Evolutionary conservation across 2,329 filamentous ascomycete genomes (phyloP).

Genomic region (Fusarium sp.): DNA sequence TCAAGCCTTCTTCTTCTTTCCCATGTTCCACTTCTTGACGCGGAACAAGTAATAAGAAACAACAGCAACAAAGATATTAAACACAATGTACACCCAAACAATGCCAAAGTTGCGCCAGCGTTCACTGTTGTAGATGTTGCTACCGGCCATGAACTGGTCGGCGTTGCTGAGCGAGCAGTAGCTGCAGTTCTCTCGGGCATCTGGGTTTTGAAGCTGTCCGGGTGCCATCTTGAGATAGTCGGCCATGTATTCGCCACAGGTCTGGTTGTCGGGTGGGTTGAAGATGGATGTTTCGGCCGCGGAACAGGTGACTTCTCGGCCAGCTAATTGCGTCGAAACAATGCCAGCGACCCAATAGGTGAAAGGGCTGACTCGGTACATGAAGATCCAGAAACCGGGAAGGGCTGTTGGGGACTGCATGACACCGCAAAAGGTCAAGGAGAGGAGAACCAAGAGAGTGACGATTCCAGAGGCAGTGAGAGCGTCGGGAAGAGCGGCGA

Average conservation of each 20-base stretch:
- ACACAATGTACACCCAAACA: conserved; percentile 30
- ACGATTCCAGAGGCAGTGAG: conserved; percentile 69
- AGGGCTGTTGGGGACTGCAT: conserved; percentile 65
- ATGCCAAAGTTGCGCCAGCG: conserved; percentile 34
- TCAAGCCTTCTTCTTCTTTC: conserved; percentile 32
- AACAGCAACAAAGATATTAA: conserved; percentile 31
- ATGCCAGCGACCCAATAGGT: conserved; percentile 74
- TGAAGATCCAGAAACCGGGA: conserved; percentile 77
- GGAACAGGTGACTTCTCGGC: conserved; percentile 56
- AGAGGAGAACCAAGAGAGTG: conserved; percentile 65
- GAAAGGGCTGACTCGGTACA: conserved; percentile 74
- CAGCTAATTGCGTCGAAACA: conserved; percentile 19
- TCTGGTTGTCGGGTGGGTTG: conserved; percentile 64
- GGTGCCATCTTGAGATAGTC: conserved; percentile 57
- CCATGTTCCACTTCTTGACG: conserved; percentile 36
- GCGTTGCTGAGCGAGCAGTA: conserved; percentile 27
- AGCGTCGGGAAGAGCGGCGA: conserved; percentile 76
- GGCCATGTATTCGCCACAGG: conserved; percentile 62
- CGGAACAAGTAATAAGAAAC: conserved; percentile 30
- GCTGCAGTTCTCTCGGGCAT: conserved; percentile 6
- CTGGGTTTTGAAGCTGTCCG: conserved; percentile 27
- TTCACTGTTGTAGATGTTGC: conserved; percentile 27
- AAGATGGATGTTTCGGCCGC: conserved; percentile 70
- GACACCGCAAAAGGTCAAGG: conserved; percentile 69
- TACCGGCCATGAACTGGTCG: conserved; percentile 32